A percentile compares a stretch with the other conserved stretches of the same genome.
Evolutionary conservation across 768 basidiomycete genomes (phyloP).

Genomic region (Cystobasidium tubakii): DNA sequence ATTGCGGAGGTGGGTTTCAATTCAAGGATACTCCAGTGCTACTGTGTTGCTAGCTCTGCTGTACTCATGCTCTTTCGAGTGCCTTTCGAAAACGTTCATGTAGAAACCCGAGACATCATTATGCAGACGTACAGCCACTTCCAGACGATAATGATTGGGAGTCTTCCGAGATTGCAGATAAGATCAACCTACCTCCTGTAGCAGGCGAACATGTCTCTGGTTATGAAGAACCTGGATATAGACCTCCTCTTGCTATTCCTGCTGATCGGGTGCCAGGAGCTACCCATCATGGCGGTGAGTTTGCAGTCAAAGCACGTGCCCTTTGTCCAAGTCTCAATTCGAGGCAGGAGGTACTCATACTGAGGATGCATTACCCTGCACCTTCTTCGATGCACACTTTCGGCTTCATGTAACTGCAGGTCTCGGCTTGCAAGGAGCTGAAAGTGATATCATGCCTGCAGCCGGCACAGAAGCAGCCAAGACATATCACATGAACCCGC

Average conservation of each 20-base stretch:
- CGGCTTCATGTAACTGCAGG: too few relatives aligned
- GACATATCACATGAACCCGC: constrained; percentile 37
- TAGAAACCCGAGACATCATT: not conserved
- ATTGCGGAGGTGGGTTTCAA: constrained; percentile 2
- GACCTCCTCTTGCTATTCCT: constrained; percentile 34
- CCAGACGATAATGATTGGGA: constrained; percentile 13
- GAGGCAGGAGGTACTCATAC: too few relatives aligned
- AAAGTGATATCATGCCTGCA: constrained; percentile 22
- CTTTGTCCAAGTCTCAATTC: too few relatives aligned
- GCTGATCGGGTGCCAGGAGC: constrained; percentile 29
- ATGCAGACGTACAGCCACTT: constrained; percentile 20
- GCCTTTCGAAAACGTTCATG: not conserved
- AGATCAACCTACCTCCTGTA: constrained; percentile 14
- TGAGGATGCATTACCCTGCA: too few relatives aligned
- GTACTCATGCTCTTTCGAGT: too few relatives aligned
- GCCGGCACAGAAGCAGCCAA: constrained; percentile 12
- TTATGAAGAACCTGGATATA: constrained; percentile 35
- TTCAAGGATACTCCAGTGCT: constrained; percentile 4
- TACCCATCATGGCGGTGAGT: constrained; percentile 19
- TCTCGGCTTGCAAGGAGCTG: constrained; percentile 13
- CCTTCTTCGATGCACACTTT: not conserved
- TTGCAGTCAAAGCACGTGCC: not conserved
- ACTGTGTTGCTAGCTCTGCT: too few relatives aligned
- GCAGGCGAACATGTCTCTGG: constrained; percentile 18
- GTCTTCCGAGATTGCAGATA: constrained; percentile 33